phyloP scores from a whole-genome alignment of 768 basidiomycete genomes.

The Kwoniella dejecticola region DNA sequence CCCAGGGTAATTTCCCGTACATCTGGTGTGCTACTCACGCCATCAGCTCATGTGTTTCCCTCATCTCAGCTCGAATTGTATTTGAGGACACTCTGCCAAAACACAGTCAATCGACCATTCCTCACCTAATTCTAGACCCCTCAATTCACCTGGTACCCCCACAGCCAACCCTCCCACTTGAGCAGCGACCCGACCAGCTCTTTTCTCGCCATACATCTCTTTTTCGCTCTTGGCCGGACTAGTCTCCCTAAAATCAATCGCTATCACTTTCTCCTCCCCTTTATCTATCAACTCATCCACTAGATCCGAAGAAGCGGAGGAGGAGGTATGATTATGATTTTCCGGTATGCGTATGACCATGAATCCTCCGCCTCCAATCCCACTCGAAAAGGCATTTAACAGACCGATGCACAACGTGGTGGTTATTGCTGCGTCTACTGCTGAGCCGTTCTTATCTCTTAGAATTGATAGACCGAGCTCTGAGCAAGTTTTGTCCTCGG shows the following conservation, averaged over 20 bases:
- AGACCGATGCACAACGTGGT: slow-evolving; percentile 69
- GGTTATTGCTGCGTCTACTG: slow-evolving; percentile 82
- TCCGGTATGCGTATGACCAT: slow-evolving; percentile 45
- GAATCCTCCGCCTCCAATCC: slow-evolving; percentile 54
- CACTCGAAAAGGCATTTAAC: slow-evolving; percentile 83
- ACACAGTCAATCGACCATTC: no score
- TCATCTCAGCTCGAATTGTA: no score
- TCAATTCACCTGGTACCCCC: slow-evolving; percentile 88
- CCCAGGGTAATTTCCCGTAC: slow-evolving; percentile 83
- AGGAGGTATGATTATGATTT: slow-evolving; percentile 57
- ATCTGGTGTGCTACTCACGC: slow-evolving; percentile 65
- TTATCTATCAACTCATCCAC: slow-evolving; percentile 11
- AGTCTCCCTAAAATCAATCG: slow-evolving; percentile 84
- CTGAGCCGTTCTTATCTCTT: slow-evolving; percentile 78
- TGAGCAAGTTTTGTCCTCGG: slow-evolving; percentile 84
- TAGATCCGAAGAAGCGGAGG: slow-evolving; percentile 58
- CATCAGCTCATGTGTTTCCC: neutral
- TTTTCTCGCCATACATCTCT: slow-evolving; percentile 69
- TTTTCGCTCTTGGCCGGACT: slow-evolving; percentile 72
- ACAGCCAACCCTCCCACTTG: slow-evolving; percentile 77
- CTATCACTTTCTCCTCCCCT: slow-evolving; percentile 27
- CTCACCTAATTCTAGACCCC: slow-evolving; percentile 70
- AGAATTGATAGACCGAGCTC: slow-evolving; percentile 75
- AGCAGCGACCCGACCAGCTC: slow-evolving; percentile 60
- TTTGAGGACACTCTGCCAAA: no score